Evolutionary conservation across 208 protist genomes (phyloP), one percentile per base, ranked within the genome.

Genomic region (Crithidia bombi): DNA sequence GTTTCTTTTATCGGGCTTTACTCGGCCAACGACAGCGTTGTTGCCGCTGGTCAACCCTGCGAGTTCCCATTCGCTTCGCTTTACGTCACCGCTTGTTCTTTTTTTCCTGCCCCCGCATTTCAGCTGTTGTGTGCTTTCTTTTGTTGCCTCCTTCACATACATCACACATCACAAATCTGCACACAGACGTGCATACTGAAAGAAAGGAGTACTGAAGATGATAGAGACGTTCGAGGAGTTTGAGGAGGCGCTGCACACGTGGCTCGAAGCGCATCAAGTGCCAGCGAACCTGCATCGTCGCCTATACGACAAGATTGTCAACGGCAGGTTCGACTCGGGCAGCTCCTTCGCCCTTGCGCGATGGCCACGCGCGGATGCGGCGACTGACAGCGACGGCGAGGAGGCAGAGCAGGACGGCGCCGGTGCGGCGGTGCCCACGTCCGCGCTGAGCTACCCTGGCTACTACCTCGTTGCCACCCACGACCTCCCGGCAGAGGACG

Each of bases 401-500:
- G 62, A 72, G 5, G 64, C 73, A 11, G 46, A 25, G n/a, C 69
- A 73, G 1, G 50, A 6, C 25, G 66, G 71, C 23, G 51, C 11
- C 9, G 67, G 11, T 5, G 67, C 56, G 10, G 67, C 67, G 2
- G 11, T 47, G 25, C 47, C 33, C 26, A 39, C 56, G 5, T 30
- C 56, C 3, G 55, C 21, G 17, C 67, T 39, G 25, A 56, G 35
- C 17, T 65, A 65, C 43, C 50, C 64, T 5, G 62, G 66, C 19
- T 81, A 79, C 75, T 67, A 80, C 62, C 75, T 90, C 36, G 67
- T 83, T 38, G 55, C 84, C 4, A 85, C 21, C 50, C 55, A 62
- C 10, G 73, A 85, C 51, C 41, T 86, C 19, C 36, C 32, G 25
- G 73, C 81, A 9, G 69, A 67, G 30, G 71, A 69, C 19, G 78